These are phyloP conservation scores for Nothophaeocryptopus gaeumannii DNA, from an alignment of 2,329 filamentous ascomycete genomes.

Conservation along the genomic window DNA sequence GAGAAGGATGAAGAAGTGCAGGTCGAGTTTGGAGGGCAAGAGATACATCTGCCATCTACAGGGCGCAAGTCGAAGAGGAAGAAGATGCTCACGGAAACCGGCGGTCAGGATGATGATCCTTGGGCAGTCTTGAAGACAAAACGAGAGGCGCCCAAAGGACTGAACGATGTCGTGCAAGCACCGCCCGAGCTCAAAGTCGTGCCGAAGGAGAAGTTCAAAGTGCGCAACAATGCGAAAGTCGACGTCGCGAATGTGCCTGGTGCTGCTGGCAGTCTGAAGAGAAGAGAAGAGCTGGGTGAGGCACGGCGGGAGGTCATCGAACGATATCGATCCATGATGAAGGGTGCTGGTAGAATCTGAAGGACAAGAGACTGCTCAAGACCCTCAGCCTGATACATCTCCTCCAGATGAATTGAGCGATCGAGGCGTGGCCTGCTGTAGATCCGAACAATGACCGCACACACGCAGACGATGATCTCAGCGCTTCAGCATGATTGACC, in stretches of 20 bases:
- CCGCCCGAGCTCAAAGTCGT: constrained; percentile 69
- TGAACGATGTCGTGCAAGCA: constrained; percentile 65
- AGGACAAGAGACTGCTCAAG: not conserved
- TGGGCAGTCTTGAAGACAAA: constrained; percentile 72
- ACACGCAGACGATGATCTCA: not conserved
- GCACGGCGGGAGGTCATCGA: constrained; percentile 70
- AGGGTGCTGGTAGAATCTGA: constrained; percentile 33
- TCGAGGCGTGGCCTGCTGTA: no score
- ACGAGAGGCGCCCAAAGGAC: constrained; percentile 53
- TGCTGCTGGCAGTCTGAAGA: constrained; percentile 66
- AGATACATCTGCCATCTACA: constrained; percentile 58
- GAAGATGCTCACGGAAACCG: constrained; percentile 45
- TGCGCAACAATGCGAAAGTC: constrained; percentile 62
- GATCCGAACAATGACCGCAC: not conserved
- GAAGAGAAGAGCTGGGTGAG: constrained; percentile 69
- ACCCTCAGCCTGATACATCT: not conserved
- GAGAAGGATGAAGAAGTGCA: constrained; percentile 61
- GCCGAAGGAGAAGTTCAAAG: constrained; percentile 62
- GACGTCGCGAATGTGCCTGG: constrained; percentile 68
- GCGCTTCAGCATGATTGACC: not conserved
- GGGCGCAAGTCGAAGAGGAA: constrained; percentile 48
- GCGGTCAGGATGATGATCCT: constrained; percentile 63
- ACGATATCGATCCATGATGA: constrained; percentile 69
- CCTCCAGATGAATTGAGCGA: no score
- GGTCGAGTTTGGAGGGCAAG: constrained; percentile 62